Percentiles rank a stretch among this genome's conserved stretches.
Evolutionary conservation across 1,284 basidiomycete genomes (phyloP).

Genomic region (Trichosporon coremiiforme): DNA sequence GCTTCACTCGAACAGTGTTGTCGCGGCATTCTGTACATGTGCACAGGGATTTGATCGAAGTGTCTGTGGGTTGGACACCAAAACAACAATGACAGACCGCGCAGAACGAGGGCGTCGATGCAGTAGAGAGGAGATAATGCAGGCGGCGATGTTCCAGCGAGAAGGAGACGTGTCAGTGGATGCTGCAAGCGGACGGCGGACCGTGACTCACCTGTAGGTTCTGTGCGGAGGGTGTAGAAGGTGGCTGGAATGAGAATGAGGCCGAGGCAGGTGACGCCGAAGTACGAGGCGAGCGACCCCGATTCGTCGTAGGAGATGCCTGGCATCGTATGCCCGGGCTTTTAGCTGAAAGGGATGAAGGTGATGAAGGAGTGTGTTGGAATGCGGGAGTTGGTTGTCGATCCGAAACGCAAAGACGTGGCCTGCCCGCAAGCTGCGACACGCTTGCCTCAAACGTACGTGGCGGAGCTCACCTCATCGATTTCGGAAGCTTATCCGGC

Average conservation of each 20-base stretch:
- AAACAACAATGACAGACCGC: neutral
- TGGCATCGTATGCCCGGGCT: slow-evolving; percentile 38
- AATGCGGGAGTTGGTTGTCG: slow-evolving; percentile 13
- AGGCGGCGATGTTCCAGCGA: neutral
- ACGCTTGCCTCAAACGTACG: slow-evolving; percentile 18
- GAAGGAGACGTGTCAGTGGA: slow-evolving; percentile 7
- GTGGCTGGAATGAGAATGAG: slow-evolving; percentile 77
- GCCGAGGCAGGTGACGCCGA: slow-evolving; percentile 80
- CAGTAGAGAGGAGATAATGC: neutral
- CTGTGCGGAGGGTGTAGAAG: slow-evolving; percentile 59
- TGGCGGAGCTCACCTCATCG: slow-evolving; percentile 18
- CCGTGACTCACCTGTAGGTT: slow-evolving; percentile 48
- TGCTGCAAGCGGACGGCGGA: slow-evolving; percentile 35
- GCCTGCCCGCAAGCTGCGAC: slow-evolving; percentile 16
- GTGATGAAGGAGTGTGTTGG: slow-evolving; percentile 16
- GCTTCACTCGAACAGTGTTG: slow-evolving; percentile 27
- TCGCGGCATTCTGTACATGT: slow-evolving; percentile 40
- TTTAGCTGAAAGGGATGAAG: slow-evolving; percentile 20
- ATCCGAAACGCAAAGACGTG: slow-evolving; percentile 19
- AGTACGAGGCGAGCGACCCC: slow-evolving; percentile 85
- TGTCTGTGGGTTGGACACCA: slow-evolving; percentile 33
- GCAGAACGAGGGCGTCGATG: neutral
- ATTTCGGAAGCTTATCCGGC: slow-evolving; percentile 3
- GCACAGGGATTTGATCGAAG: slow-evolving; percentile 40
- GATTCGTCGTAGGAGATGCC: slow-evolving; percentile 74